These are phyloP conservation scores for Candida lessepsii DNA, from an alignment of 805 yeast genomes.

Conservation along the genomic window DNA sequence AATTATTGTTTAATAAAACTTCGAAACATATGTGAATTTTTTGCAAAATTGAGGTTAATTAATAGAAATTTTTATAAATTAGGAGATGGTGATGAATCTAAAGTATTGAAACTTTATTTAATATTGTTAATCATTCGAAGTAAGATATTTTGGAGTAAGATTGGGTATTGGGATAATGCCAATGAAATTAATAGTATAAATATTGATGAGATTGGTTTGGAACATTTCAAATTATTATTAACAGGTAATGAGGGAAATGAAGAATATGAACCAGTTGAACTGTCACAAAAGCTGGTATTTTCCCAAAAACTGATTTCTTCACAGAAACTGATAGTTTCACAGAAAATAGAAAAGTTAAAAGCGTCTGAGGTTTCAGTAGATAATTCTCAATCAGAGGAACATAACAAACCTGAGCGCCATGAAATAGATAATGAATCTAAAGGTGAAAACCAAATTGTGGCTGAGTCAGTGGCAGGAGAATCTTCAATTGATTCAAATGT, in stretches of 20 bases:
- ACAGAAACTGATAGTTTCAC: no score
- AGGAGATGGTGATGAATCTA: conserved; percentile 27
- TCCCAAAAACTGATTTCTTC: no score
- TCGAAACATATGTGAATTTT: conserved; percentile 79
- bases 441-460: no score
- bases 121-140: conserved; percentile 54
- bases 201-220: conserved; percentile 24
- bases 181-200: conserved; percentile 31
- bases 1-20: conserved; percentile 76
- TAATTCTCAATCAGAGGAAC: no score
- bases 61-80: conserved; percentile 56
- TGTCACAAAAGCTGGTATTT: conserved; percentile 1
- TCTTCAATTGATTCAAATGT: no score
- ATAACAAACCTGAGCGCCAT: no score
- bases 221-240: conserved; percentile 19
- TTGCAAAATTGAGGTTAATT: conserved; percentile 70
- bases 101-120: conserved; percentile 52
- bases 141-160: conserved; percentile 78
- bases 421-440: no score
- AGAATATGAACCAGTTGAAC: conserved; percentile 4
- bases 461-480: no score
- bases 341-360: no score
- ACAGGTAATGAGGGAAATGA: conserved; percentile 8
- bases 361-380: no score
- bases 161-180: conserved; percentile 72